A percentile compares a stretch with the other conserved stretches of the same genome.
Conservation (phyloP, 2,329 filamentous ascomycete genomes). For the Cadophora sp. region DNA sequence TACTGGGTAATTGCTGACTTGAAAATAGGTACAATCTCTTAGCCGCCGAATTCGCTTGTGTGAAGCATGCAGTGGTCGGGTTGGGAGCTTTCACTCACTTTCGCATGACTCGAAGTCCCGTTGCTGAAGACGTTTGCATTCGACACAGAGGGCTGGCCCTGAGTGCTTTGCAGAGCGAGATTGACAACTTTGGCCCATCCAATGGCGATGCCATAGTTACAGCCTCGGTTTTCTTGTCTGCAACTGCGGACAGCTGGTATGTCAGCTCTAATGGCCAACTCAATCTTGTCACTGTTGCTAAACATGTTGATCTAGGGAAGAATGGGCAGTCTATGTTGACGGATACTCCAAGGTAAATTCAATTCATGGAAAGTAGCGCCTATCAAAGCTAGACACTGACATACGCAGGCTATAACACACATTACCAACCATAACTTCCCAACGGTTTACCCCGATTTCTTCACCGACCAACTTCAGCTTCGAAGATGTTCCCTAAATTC, state of each 20-base stretch:
- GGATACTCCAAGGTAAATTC: slow-evolving; percentile 27
- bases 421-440: slow-evolving; percentile 16
- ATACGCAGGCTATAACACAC: slow-evolving; percentile 23
- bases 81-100: slow-evolving; percentile 30
- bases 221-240: slow-evolving; percentile 30
- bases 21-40: slow-evolving; percentile 26
- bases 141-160: slow-evolving; percentile 21
- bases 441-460: slow-evolving; percentile 25
- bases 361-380: not conserved
- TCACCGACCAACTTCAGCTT: slow-evolving; percentile 19
- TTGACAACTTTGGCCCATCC: slow-evolving; percentile 22
- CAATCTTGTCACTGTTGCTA: not conserved
- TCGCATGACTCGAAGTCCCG: slow-evolving; percentile 23
- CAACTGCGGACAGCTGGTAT: slow-evolving; percentile 31
- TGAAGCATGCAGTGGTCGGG: slow-evolving; percentile 28
- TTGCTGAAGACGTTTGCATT: slow-evolving; percentile 28
- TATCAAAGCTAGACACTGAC: too few species aligned
- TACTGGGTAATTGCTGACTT: not conserved
- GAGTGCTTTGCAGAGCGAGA: slow-evolving; percentile 29
- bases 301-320: slow-evolving; percentile 21
- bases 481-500: slow-evolving; percentile 13
- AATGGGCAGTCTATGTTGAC: slow-evolving; percentile 33
- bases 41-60: slow-evolving; percentile 23
- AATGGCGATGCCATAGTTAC: slow-evolving; percentile 33
- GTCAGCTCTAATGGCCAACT: not conserved